A percentile compares a stretch with the other conserved stretches of the same genome.
These are phyloP conservation scores for Chlorella variabilis DNA, from an alignment of 163 green algal species.

Conservation along the genomic window DNA sequence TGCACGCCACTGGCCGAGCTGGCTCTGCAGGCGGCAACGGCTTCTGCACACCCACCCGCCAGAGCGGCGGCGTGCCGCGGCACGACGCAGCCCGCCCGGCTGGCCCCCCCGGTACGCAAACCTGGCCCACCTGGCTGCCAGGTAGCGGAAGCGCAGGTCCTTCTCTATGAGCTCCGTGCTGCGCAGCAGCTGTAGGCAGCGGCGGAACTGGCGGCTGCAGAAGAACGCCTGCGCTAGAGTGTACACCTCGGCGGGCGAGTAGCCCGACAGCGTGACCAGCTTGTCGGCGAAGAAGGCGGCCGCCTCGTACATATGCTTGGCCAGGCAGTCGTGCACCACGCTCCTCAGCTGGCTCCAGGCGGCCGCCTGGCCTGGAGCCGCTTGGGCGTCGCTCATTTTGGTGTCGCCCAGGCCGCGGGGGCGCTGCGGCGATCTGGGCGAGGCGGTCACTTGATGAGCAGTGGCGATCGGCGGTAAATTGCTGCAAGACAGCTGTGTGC, in stretches of 20 bases:
- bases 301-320: constrained; percentile 88
- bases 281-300: constrained; percentile 98
- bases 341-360: constrained; percentile 57
- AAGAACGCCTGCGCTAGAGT: constrained; percentile 75
- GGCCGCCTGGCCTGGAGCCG: too few species aligned
- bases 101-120: too few species aligned
- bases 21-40: too few species aligned
- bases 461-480: too few species aligned
- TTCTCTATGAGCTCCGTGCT: constrained; percentile 62
- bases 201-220: constrained; percentile 40
- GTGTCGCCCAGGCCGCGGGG: not conserved
- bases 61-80: too few species aligned
- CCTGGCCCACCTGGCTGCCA: constrained; percentile 78
- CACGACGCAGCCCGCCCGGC: not conserved
- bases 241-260: constrained; percentile 78
- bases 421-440: too few species aligned
- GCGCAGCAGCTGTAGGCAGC: constrained; percentile 50
- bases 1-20: too few species aligned
- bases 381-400: constrained; percentile 17
- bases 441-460: too few species aligned
- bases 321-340: constrained; percentile 85
- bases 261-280: constrained; percentile 78
- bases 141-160: constrained; percentile 84
- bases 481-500: too few species aligned
- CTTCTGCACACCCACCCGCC: too few species aligned